Conservation (phyloP, 1,284 basidiomycete species). For the Grifola frondosa region DNA sequence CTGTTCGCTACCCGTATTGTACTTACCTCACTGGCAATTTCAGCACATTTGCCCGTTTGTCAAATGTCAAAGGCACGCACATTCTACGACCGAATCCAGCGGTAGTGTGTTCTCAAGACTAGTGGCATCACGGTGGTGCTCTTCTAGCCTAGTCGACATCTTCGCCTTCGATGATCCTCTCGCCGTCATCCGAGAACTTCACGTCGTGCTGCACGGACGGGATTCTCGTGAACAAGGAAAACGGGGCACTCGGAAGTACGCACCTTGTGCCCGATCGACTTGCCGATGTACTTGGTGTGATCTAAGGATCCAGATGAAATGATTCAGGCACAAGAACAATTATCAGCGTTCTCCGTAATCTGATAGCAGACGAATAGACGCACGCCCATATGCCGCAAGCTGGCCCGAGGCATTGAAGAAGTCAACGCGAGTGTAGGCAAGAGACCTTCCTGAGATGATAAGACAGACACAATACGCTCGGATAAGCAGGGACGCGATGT, state of each 20-base stretch:
- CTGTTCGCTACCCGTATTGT: too few species aligned
- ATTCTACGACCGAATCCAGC: too few species aligned
- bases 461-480: not conserved
- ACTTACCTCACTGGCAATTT: too few species aligned
- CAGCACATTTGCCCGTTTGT: too few species aligned
- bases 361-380: constrained; percentile 26
- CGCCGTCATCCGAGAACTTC: constrained; percentile 78
- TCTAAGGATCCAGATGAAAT: constrained; percentile 41
- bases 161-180: constrained; percentile 66
- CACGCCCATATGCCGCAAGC: constrained; percentile 83
- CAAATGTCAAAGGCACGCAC: too few species aligned
- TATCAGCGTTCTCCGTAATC: not conserved
- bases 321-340: constrained; percentile 7
- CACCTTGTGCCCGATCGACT: constrained; percentile 65
- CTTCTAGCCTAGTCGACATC: constrained; percentile 39
- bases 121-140: too few species aligned
- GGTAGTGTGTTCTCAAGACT: too few species aligned
- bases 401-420: constrained; percentile 71
- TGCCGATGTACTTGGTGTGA: constrained; percentile 89
- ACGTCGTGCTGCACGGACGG: constrained; percentile 74
- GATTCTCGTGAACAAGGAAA: constrained; percentile 1
- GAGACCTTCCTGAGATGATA: constrained; percentile 61
- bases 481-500: not conserved
- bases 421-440: constrained; percentile 80
- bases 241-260: too few species aligned